Evolutionary conservation across 345 rosid genomes (phyloP), one percentile per base, ranked within the genome.

Genomic region (Brassica carinata): DNA sequence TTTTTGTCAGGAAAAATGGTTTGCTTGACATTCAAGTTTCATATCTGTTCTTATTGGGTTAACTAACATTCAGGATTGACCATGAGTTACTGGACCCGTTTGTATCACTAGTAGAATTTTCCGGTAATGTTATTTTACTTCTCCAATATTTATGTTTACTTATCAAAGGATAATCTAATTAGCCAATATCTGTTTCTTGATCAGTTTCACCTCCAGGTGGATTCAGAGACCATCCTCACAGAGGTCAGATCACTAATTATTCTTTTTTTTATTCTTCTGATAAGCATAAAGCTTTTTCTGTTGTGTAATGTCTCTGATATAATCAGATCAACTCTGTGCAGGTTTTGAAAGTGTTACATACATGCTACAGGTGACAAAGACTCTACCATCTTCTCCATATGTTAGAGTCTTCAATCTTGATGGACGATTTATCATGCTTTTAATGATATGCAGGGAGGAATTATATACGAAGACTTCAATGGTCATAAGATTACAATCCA

Each of bases 271-370:
- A 18, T 18, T 71, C 13, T 33, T 51, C 5, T 48, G 27, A 7
- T 33, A 30, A 13, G 15, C 67, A 64, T 40, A 71, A 59, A 45
- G 18, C 15, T 31, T 63, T 1, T 45, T 66, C 14, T 36, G 9
- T 76, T 62, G n/a, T 26, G 19, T 73, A 27, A 38, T 38, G 29
- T 75, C 9, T 61, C 51, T 76, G 7, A 72, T 43, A 8, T 30
- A 69, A 72, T 34, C 36, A 3, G 72, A 43, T 14, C 9, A 45
- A 75, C 8, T 71, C 30, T 64, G 13, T 79, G 15, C 90, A 91
- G 97, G 98, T 40, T 94, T 95, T 75, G 97, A 95, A 85, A 95
- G 97, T 68, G 97, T 91, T 72, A 92, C 97, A 61, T 95, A 95
- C 88, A 88, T 95, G 98, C 59, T 91, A 43, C 85, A 95, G 58